Base-by-base conservation (phyloP, 1,139 yeast species). In the Geotrichum citri-aurantii region DNA sequence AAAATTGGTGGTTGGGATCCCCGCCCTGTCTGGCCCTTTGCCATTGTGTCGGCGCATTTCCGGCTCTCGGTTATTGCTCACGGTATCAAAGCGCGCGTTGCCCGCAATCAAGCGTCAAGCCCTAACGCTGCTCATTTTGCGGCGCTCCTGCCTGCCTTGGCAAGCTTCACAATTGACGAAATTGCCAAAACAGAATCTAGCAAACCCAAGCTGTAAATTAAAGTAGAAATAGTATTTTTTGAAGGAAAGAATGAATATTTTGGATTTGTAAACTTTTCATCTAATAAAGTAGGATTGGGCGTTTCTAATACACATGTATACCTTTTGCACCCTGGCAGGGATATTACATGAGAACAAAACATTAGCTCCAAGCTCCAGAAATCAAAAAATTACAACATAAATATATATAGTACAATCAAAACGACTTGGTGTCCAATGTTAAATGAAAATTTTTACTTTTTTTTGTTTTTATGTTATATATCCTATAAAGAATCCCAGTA, bases 71-170 rank as follows among this genome's bases (percentile, higher is more conserved):
- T 85, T 23, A 85, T 85, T 61, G 75, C 81, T 40, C 90, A 85
- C 64, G 90, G 90, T 3, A 83, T 85, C 61, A 86, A 85, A 11
- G 85, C 86, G 73, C 75, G 90, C 60, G 75, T 78, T 1, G 76
- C 79, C 19, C 73, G 77, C 58, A 88, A 87, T 14, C 80, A 78
- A 58, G 88, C 88, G 0, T 81, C 85, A 42, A 80, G 85, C 53
- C 83, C 82, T 0, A 75, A 77, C 57, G 88, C 89, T 1, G 72
- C 72, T 10, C 72, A 72, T 1, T 75, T 77, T 52, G 84, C 81
- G 0, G 62, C 65, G 2, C 68, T 79, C 64, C 82, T 81, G 63
- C 79, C 78, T 12, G 68, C 69, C 14, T 75, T 83, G 62, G 77
- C 85, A 0, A 68, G 71, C 3, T 64, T 74, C 51, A 77, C 77